Base-by-base conservation (phyloP, 176 grass and related monocot genomes). In the Phoenix dactylifera region DNA sequence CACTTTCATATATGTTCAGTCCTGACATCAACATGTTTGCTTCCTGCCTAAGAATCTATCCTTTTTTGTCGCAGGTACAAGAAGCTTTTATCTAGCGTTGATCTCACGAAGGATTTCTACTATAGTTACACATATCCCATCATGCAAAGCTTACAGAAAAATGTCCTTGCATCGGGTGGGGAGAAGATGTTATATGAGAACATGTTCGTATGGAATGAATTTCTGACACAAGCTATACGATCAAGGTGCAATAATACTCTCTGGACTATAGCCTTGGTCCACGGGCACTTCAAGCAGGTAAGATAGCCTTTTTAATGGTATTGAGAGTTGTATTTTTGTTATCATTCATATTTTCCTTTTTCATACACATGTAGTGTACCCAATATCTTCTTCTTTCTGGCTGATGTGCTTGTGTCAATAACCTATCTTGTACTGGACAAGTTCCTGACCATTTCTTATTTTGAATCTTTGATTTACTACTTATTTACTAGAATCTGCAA, bases 261-360 rank as follows among this genome's bases (percentile, higher is more conserved):
- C 51, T 97, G 93, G 93, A 97, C 81, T 55, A 75, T 97, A 72
- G 72, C 87, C 76, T 83, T 97, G 57, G 87, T 97, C 60, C 93
- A 97, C 58, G 93, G 93, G 16, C 85, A 97, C 70, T 97, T 85
- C 67, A 97, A 97, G 82, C 93, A 97, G 83, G 93, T 88, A 77
- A 73, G 62, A 22, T 28, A 15, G 0, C 6, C 7, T 44, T 44
- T 39, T 10, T 44, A 44, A 44, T 44, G 35, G 35, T 44, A 7
- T 44, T 44, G 35, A 12, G 7, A 44, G 7, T 44, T 44, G 35
- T 44, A 12, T 9, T 44, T 44, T 44, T 44, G 6, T 1, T 12
- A 44, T 44, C 35, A 44, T 12, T 44, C 9, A 44, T 44, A 44
- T 12, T 44, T 12, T 44, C 28, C 12, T 7, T 44, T 44, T 44